These are phyloP conservation scores for Barbarea vulgaris DNA, from an alignment of 345 rosid genomes.

Conservation along the genomic window DNA sequence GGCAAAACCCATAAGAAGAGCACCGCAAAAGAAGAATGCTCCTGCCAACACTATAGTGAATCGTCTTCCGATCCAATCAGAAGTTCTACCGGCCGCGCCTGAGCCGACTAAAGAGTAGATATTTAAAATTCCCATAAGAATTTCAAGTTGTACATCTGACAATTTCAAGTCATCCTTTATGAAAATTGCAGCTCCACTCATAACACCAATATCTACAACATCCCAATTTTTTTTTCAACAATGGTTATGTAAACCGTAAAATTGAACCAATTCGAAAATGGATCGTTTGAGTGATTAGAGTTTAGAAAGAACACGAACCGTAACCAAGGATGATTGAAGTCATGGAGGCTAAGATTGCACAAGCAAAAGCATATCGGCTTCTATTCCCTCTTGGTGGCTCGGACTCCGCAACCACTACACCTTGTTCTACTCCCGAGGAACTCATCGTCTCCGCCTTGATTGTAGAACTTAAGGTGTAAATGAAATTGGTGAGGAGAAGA, in stretches of 20 bases:
- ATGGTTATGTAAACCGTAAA: background rate
- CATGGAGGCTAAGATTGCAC: too few species aligned
- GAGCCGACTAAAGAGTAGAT: constrained; percentile 65
- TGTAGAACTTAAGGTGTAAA: background rate
- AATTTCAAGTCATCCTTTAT: constrained; percentile 32
- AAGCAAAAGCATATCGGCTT: too few species aligned
- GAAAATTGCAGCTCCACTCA: too few species aligned
- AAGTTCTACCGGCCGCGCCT: constrained; percentile 56
- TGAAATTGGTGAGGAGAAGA: background rate
- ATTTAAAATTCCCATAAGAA: constrained; percentile 63
- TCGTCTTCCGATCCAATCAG: constrained; percentile 71
- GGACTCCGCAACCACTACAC: background rate
- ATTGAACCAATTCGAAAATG: background rate
- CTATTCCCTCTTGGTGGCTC: constrained; percentile 32
- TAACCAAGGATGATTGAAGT: constrained; percentile 71
- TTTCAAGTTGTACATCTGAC: constrained; percentile 50
- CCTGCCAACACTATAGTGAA: constrained; percentile 72
- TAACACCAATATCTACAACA: constrained; percentile 39
- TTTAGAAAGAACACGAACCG: constrained; percentile 46
- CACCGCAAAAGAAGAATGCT: constrained; percentile 56
- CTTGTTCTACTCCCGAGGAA: constrained; percentile 25
- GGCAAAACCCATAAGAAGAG: constrained; percentile 69
- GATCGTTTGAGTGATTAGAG: background rate
- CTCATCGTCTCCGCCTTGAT: constrained; percentile 1
- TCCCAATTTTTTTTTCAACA: background rate